These are phyloP conservation scores for Scutellaria minor DNA, from an alignment of 257 asterid species.

Conservation along the genomic window DNA sequence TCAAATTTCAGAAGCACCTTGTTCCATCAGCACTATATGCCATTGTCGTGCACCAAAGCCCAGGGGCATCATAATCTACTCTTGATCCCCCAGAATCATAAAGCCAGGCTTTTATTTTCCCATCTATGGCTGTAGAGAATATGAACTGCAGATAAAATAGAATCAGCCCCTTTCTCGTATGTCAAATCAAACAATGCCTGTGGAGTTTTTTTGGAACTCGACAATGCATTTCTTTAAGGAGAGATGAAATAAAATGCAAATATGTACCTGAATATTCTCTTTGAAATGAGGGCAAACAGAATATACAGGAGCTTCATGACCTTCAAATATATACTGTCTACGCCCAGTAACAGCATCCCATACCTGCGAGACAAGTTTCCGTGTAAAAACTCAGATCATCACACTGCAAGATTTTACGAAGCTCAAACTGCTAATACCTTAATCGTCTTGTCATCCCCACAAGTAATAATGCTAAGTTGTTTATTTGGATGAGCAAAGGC, in stretches of 20 bases:
- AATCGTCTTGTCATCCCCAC: conserved; percentile 97
- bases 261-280: conserved; percentile 57
- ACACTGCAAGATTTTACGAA: conserved; percentile 24
- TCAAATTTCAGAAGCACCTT: conserved; percentile 55
- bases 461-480: conserved; percentile 91
- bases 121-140: conserved; percentile 96
- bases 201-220: conserved; percentile 11
- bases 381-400: conserved; percentile 29
- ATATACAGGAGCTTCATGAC: conserved; percentile 98
- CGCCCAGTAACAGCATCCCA: conserved; percentile 94
- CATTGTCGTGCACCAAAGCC: conserved; percentile 97
- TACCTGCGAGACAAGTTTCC: conserved; percentile 55
- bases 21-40: conserved; percentile 98
- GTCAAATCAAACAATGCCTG: conserved; percentile 14
- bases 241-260: conserved; percentile 15
- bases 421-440: conserved; percentile 53
- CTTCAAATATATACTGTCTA: conserved; percentile 77
- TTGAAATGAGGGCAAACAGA: conserved; percentile 89
- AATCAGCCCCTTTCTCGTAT: conserved; percentile 28
- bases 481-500: conserved; percentile 95
- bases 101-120: conserved; percentile 98
- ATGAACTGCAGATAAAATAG: conserved; percentile 68
- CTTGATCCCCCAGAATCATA: conserved; percentile 93
- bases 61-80: conserved; percentile 99
- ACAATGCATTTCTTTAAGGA: conserved; percentile 20